Percentiles rank a stretch among this genome's conserved stretches.
phyloP scores from a whole-genome alignment of 768 basidiomycete genomes.

The Hemileccinum rubropunctum region DNA sequence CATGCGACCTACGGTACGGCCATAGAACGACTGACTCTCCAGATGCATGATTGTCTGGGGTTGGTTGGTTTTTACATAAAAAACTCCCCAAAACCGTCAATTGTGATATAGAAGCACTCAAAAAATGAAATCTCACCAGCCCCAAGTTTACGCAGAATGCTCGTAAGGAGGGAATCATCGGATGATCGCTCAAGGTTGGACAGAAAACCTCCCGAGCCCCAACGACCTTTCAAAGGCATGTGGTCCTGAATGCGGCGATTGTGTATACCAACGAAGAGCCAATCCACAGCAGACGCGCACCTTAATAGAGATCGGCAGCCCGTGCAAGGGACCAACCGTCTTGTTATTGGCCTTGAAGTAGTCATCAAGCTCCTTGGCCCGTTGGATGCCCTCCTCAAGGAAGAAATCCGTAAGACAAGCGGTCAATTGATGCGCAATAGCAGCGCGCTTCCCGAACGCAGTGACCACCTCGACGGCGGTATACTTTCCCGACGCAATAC shows the following conservation, averaged over 20 bases:
- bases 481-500: slow-evolving; percentile 29
- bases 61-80: slow-evolving; percentile 44
- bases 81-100: slow-evolving; percentile 26
- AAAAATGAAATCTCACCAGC: slow-evolving; percentile 31
- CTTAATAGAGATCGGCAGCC: slow-evolving; percentile 40
- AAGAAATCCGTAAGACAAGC: slow-evolving; percentile 43
- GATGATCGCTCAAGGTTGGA: slow-evolving; percentile 23
- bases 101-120: slow-evolving; percentile 1
- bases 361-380: slow-evolving; percentile 42
- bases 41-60: slow-evolving; percentile 43
- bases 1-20: slow-evolving; percentile 23
- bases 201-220: slow-evolving; percentile 36
- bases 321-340: slow-evolving; percentile 44
- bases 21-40: slow-evolving; percentile 33
- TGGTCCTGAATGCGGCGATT: slow-evolving; percentile 32
- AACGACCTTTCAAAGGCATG: slow-evolving; percentile 40
- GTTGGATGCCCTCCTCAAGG: slow-evolving; percentile 39
- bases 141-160: slow-evolving; percentile 40
- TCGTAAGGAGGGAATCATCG: slow-evolving; percentile 29
- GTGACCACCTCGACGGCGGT: slow-evolving; percentile 39
- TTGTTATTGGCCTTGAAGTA: slow-evolving; percentile 36
- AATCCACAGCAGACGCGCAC: slow-evolving; percentile 15
- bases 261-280: background rate
- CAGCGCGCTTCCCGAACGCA: slow-evolving; percentile 50
- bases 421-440: slow-evolving; percentile 48